Conservation (phyloP, 768 basidiomycete species). For the Dictyophora rubrovolvata region DNA sequence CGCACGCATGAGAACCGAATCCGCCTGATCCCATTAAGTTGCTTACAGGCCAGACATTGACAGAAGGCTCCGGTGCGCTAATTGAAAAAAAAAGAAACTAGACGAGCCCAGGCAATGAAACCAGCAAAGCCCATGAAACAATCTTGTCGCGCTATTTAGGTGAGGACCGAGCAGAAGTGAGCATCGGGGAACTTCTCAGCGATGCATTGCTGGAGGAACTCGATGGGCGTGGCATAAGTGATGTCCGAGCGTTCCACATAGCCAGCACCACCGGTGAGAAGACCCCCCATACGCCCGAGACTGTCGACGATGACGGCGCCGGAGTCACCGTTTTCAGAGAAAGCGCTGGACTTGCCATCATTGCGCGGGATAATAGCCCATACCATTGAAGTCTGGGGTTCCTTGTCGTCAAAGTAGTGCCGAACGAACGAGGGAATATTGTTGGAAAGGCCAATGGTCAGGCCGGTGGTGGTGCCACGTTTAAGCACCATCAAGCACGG, state of each 20-base stretch:
- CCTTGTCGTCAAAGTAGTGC: slow-evolving; percentile 7
- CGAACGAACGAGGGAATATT: slow-evolving; percentile 13
- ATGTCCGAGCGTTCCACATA: slow-evolving; percentile 11
- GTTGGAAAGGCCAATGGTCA: slow-evolving; percentile 26
- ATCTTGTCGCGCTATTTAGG: too few species aligned
- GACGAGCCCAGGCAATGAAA: too few species aligned
- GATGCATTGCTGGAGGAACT: slow-evolving; percentile 13
- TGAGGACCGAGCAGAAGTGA: slow-evolving; percentile 10
- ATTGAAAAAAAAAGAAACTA: background rate
- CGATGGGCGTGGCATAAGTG: slow-evolving; percentile 15
- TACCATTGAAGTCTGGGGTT: slow-evolving; percentile 11
- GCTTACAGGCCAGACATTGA: too few species aligned
- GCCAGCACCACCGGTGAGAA: slow-evolving; percentile 16
- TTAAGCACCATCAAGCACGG: slow-evolving; percentile 26
- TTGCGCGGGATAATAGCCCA: slow-evolving; percentile 8
- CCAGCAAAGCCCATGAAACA: too few species aligned
- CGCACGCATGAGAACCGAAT: too few species aligned
- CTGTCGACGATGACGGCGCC: slow-evolving; percentile 15
- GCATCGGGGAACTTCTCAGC: slow-evolving; percentile 8
- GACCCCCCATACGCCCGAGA: slow-evolving; percentile 11
- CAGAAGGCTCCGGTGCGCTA: too few species aligned
- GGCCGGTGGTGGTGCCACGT: slow-evolving; percentile 26
- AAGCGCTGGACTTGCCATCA: slow-evolving; percentile 13
- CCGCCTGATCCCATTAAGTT: too few species aligned
- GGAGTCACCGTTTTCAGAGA: slow-evolving; percentile 17